Evolutionary conservation across 345 rosid genomes (phyloP).

Genomic region (Eucalyptus curtisii): DNA sequence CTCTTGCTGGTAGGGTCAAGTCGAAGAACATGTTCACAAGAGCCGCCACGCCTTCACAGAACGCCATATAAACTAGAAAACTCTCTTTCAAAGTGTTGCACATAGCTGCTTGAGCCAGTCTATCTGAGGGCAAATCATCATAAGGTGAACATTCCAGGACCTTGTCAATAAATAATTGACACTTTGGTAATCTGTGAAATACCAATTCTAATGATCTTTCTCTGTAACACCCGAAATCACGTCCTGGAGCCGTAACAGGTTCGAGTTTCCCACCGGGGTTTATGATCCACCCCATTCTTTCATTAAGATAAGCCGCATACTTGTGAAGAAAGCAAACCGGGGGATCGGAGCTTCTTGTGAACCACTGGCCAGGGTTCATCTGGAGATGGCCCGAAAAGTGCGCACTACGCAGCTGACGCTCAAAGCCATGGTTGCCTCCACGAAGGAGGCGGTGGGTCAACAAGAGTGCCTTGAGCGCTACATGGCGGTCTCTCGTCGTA

Average conservation of each 20-base stretch:
- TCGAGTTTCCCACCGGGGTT: conserved; percentile 85
- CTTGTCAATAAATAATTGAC: conserved; percentile 46
- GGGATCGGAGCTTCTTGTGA: conserved; percentile 1
- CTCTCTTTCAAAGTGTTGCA: conserved; percentile 71
- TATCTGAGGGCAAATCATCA: conserved; percentile 7
- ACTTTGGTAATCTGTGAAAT: conserved; percentile 54
- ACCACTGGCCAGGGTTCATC: conserved; percentile 18
- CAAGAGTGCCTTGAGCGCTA: conserved; percentile 67
- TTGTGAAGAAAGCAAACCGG: conserved; percentile 30
- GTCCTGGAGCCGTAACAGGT: conserved; percentile 32
- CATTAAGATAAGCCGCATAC: conserved; percentile 62
- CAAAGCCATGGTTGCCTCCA: conserved; percentile 68
- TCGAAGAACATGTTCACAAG: conserved; percentile 52
- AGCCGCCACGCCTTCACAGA: conserved; percentile 35
- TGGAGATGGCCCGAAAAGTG: conserved; percentile 68
- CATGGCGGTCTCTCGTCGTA: conserved; percentile 54
- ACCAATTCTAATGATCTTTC: conserved; percentile 42
- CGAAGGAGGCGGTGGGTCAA: conserved; percentile 77
- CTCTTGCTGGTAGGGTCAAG: conserved; percentile 48
- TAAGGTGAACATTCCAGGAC: conserved; percentile 49
- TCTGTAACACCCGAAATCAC: conserved; percentile 25
- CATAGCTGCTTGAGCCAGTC: conserved; percentile 48
- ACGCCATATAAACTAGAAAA: conserved; percentile 58
- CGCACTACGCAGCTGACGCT: conserved; percentile 47
- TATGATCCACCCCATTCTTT: conserved; percentile 72